Conservation (phyloP, 352 stramenopile genomes). For the Globisporangium solare region DNA sequence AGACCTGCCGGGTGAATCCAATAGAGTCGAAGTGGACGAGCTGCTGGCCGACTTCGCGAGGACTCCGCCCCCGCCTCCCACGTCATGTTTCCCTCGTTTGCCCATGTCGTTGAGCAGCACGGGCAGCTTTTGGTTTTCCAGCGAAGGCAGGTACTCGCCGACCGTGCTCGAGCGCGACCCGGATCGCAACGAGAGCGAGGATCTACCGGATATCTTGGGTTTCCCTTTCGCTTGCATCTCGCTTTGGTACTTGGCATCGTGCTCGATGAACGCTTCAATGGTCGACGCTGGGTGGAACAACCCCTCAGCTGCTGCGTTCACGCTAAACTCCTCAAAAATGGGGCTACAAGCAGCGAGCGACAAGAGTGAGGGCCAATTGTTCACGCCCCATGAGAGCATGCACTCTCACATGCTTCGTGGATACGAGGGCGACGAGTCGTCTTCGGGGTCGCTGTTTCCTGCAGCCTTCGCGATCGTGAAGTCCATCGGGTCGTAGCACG, state of each 20-base stretch:
- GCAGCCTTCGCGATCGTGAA: background rate
- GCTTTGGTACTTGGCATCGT: constrained; percentile 58
- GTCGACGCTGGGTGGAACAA: constrained; percentile 73
- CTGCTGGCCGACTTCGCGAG: too few relatives aligned
- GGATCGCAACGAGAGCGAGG: constrained; percentile 15
- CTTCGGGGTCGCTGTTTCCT: constrained; percentile 10
- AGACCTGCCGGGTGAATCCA: constrained; percentile 3
- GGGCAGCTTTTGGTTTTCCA: constrained; percentile 29
- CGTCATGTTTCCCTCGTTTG: constrained; percentile 24
- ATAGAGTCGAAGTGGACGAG: constrained; percentile 12
- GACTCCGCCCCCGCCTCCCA: background rate
- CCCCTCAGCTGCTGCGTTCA: constrained; percentile 62
- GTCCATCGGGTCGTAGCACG: constrained; percentile 8
- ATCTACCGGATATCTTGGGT: constrained; percentile 13
- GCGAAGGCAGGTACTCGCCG: constrained; percentile 32
- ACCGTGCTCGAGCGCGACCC: constrained; percentile 12
- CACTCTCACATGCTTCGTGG: constrained; percentile 19
- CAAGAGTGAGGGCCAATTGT: background rate
- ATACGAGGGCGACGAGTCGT: constrained; percentile 1
- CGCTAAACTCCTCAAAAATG: constrained; percentile 52
- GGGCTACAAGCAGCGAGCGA: constrained; percentile 19
- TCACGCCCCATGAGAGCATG: too few relatives aligned
- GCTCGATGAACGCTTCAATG: constrained; percentile 73
- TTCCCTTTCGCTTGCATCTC: constrained; percentile 4
- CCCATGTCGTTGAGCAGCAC: constrained; percentile 21